Conservation (phyloP, 2,329 filamentous ascomycete species). For the Stagonosporopsis rhizophila region DNA sequence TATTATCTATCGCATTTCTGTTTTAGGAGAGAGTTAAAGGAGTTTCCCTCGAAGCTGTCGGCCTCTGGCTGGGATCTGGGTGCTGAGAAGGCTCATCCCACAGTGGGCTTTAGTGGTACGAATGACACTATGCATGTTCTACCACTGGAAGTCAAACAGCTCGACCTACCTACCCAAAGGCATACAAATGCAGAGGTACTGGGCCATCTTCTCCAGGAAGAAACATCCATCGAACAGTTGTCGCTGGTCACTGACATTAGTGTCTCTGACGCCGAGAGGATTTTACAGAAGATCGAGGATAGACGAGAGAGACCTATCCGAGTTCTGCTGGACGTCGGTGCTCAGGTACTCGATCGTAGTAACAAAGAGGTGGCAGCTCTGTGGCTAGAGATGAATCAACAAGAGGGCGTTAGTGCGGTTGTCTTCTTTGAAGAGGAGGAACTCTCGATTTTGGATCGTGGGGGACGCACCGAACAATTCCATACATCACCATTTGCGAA, state of each 20-base stretch:
- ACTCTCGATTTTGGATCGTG: background rate
- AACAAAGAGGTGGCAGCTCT: background rate
- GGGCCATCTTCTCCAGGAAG: too few species aligned
- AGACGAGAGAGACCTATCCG: background rate
- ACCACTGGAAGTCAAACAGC: constrained; percentile 63
- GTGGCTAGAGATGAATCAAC: background rate
- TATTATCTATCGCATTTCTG: constrained; percentile 70
- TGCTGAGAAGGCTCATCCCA: constrained; percentile 55
- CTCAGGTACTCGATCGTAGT: background rate
- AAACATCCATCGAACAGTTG: too few species aligned
- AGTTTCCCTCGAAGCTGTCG: constrained; percentile 69
- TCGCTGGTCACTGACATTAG: accelerated
- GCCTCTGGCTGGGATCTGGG: constrained; percentile 74
- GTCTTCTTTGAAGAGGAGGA: constrained; percentile 61
- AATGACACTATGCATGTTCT: constrained; percentile 68
- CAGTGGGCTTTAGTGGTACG: constrained; percentile 74
- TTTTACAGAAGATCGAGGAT: background rate
- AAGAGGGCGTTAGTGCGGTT: constrained; percentile 24
- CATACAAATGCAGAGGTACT: constrained; percentile 73
- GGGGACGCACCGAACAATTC: too few species aligned
- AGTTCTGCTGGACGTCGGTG: background rate
- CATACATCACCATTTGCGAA: constrained; percentile 62
- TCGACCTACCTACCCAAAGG: constrained; percentile 60
- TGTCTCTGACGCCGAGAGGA: background rate
- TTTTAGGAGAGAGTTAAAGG: constrained; percentile 67